Conservation (phyloP, 352 stramenopile species). For the Globisporangium cystogenes region DNA sequence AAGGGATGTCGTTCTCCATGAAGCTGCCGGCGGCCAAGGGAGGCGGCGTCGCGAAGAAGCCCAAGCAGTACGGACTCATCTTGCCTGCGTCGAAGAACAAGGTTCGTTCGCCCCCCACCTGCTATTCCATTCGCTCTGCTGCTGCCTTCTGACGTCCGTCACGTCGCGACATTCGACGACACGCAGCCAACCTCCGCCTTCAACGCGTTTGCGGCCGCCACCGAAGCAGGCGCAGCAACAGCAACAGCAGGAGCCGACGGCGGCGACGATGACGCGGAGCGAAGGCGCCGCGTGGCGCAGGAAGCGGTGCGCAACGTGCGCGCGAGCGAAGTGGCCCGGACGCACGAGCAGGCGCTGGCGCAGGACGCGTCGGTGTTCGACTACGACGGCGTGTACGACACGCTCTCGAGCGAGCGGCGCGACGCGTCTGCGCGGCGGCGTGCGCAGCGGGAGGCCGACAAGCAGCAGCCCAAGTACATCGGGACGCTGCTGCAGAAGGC, state of each 20-base stretch:
- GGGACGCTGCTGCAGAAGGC: slow-evolving; percentile 84
- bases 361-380: slow-evolving; percentile 87
- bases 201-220: slow-evolving; percentile 7
- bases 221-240: not conserved
- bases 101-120: not conserved
- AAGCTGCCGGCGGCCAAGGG: slow-evolving; percentile 21
- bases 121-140: not conserved
- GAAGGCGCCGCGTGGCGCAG: slow-evolving; percentile 25
- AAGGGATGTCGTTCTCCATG: slow-evolving; percentile 28
- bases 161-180: too few species aligned
- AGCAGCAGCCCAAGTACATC: slow-evolving; percentile 87
- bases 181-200: slow-evolving; percentile 2
- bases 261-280: not conserved
- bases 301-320: slow-evolving; percentile 54
- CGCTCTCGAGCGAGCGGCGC: slow-evolving; percentile 51
- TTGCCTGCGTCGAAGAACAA: slow-evolving; percentile 11
- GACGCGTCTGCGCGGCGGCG: slow-evolving; percentile 36
- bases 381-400: slow-evolving; percentile 89
- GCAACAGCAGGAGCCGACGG: too few species aligned
- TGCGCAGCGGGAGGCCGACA: slow-evolving; percentile 45
- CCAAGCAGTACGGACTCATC: slow-evolving; percentile 21
- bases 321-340: slow-evolving; percentile 37
- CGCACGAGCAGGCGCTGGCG: slow-evolving; percentile 49
- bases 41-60: not conserved
- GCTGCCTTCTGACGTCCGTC: too few species aligned